These are phyloP conservation scores for Artemisia tridentata DNA, from an alignment of 129 eudicot genomes.

Conservation along the genomic window DNA sequence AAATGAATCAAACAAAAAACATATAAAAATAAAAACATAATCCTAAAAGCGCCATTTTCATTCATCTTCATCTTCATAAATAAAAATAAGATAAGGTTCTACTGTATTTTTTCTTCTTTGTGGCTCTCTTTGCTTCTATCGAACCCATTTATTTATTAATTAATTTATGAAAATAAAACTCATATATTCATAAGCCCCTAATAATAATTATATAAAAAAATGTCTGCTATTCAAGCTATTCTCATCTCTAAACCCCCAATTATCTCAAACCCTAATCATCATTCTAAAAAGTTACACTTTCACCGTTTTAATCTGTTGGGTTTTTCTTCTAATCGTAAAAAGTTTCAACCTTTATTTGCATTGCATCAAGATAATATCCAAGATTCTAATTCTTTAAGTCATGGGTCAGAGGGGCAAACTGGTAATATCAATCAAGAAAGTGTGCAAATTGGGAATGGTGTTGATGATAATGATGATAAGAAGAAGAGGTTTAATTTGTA, in stretches of 20 bases:
- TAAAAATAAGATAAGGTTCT: constrained; percentile 55
- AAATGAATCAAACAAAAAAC: constrained; percentile 14
- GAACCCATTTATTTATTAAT: constrained; percentile 9
- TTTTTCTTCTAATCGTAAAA: constrained; percentile 2
- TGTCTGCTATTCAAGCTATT: constrained; percentile 66
- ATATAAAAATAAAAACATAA: neutral
- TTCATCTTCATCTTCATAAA: constrained; percentile 4
- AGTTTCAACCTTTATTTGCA: constrained; percentile 37
- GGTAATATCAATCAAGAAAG: neutral
- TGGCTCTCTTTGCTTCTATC: constrained; percentile 15
- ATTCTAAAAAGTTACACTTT: constrained; percentile 15
- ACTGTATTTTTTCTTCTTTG: neutral
- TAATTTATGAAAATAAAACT: neutral
- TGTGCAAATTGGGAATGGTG: neutral
- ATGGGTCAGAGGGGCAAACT: constrained; percentile 4
- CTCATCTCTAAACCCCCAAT: constrained; percentile 48
- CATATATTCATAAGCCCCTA: constrained; percentile 36
- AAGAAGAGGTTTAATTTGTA: constrained; percentile 42
- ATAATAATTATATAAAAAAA: constrained; percentile 30
- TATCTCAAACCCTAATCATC: constrained; percentile 17
- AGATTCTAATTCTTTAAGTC: constrained; percentile 25
- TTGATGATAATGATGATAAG: neutral
- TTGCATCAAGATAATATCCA: constrained; percentile 51
- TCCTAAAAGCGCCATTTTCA: constrained; percentile 46
- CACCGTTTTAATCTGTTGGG: neutral